Evolutionary conservation across 2,329 filamentous ascomycete genomes (phyloP).

Genomic region (Capronia epimyces): DNA sequence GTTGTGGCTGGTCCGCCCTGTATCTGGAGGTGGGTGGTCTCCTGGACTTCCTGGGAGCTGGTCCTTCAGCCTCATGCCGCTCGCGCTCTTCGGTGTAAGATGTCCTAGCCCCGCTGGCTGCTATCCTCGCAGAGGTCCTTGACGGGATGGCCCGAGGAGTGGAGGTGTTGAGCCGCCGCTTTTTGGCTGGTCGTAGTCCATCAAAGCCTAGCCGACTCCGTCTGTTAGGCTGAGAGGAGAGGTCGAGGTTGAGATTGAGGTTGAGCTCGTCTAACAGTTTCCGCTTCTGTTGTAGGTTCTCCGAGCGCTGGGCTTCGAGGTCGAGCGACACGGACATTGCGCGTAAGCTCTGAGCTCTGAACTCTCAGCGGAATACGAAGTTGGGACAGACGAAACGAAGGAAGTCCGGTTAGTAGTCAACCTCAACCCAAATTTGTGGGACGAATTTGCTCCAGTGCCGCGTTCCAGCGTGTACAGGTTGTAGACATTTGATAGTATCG

Average conservation of each 20-base stretch:
- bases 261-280: constrained; percentile 46
- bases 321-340: constrained; percentile 23
- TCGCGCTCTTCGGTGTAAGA: constrained; percentile 32
- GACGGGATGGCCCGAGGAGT: constrained; percentile 6
- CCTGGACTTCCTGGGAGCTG: not conserved
- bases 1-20: constrained; percentile 5
- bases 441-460: too few relatives aligned
- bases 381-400: not conserved
- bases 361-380: not conserved
- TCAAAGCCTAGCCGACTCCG: too few relatives aligned
- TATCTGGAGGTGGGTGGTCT: not conserved
- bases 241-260: constrained; percentile 28
- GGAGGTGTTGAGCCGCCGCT: constrained; percentile 34
- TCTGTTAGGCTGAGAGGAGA: not conserved
- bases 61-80: not conserved
- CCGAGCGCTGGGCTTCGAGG: constrained; percentile 44
- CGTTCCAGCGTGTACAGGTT: too few relatives aligned
- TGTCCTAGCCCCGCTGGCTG: constrained; percentile 35
- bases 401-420: too few relatives aligned
- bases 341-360: not conserved
- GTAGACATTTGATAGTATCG: too few relatives aligned
- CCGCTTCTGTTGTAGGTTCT: constrained; percentile 49
- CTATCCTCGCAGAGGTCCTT: constrained; percentile 47
- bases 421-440: too few relatives aligned
- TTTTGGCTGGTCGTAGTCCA: constrained; percentile 39